Evolutionary conservation across 2,329 filamentous ascomycete genomes (phyloP), one percentile per base, ranked within the genome.

Genomic region (Xylariaceae sp.): DNA sequence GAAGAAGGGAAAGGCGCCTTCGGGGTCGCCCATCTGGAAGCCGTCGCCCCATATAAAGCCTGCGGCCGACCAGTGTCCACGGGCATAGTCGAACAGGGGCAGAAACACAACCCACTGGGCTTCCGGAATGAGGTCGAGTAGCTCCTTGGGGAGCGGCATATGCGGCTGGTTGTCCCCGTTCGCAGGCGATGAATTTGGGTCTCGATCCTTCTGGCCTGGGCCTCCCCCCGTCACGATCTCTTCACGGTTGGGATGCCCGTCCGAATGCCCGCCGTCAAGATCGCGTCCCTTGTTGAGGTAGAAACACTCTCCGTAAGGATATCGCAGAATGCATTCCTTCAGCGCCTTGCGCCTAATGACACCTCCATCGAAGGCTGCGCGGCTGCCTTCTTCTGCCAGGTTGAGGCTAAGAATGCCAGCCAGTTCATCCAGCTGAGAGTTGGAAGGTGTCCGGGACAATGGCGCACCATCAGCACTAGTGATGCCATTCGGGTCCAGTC

Each of bases 1-100:
- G n/a, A 53, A 44, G 11, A 50, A 46, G 0, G 57, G 57, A 2
- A 61, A 37, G 11, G 58, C 57, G 15, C 53, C 45, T n/a, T 58
- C 55, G 17, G 57, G 46, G 21, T 55, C 59, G 39, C 59, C 58
- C 46, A 60, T 50, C n/a, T 50, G 54, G 14, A 56, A 54, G 1
- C 51, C 47, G 0, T 53, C 50, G 1, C 56, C 56, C 56, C 56
- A 60, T 2, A 60, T 45, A n/a, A 60, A 58, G 12, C 56, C 57
- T 1, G 57, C 56, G 1, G 56, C 56, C 7, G 51, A 52, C 8
- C 59, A 49, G 5, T 53, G 50, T 10, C 58, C 57, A 18, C 56
- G 54, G 0, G 52, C 44, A 13, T 58, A 55, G 22, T 60, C 55
- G 24, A 56, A 61, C 1, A 61, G 38, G 0, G 58, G 58, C 2